Evolutionary conservation across 371 early-diverging fungal species (phyloP), one percentile per base, ranked within the genome.

Genomic region (Vairimorpha apis): DNA sequence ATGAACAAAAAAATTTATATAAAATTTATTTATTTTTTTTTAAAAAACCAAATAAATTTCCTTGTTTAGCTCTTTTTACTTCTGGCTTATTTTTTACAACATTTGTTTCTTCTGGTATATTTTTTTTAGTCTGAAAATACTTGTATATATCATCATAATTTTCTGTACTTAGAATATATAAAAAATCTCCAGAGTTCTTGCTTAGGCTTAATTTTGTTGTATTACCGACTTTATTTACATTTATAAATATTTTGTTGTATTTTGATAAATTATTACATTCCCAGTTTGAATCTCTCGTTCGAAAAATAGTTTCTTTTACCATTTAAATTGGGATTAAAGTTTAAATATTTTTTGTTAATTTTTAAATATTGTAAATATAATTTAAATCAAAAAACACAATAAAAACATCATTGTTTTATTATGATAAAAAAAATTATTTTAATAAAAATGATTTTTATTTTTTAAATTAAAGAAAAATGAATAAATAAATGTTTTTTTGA

Each of bases 101-200:
- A 12, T 4, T 23, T 4, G 4, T 10, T 18, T 1, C 10, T 55
- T 37, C 37, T 2, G 27, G 2, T 27, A 25, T 21, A 16, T 37
- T 27, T 38, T 62, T 62, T n/a, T n/a, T n/a, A n/a, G n/a, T n/a
- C n/a, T n/a, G n/a, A 56, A 67, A 67, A 23, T 67, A 67, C 13
- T 67, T 56, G 38, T 43, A 29, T 25, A 55, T 29, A 18, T 67
- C 44, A 21, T 49, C 43, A 8, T 45, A 21, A 21, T 67, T 33
- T 35, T 35, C 23, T 27, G 25, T 67, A 41, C 56, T 67, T 13
- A 67, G 37, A 18, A 67, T 67, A 18, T 67, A 67, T 7, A 67
- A 18, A 7, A 67, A 35, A 14, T 67, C 68, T 21, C 68, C 68
- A 7, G 14, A 14, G 38, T 67, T 21, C 33, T 43, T 67, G 0